Conservation (phyloP, 352 stramenopile genomes). For the Phytopythium kandeliae region DNA sequence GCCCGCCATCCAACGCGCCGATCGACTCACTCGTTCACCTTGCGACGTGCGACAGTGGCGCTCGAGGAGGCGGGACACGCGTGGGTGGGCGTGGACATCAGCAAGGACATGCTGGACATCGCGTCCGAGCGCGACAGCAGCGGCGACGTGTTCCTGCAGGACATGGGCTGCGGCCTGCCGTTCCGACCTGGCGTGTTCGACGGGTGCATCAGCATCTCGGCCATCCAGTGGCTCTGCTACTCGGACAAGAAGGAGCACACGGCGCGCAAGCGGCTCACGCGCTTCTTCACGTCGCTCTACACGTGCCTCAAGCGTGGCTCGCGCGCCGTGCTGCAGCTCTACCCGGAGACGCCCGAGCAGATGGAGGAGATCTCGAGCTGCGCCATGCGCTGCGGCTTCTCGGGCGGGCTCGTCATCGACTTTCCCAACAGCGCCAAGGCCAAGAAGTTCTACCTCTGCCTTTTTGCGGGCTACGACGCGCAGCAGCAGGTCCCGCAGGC, state of each 20-base stretch:
- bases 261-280: constrained; percentile 89
- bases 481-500: constrained; percentile 76
- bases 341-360: constrained; percentile 97
- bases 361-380: constrained; percentile 90
- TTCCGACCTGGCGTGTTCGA: constrained; percentile 98
- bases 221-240: constrained; percentile 99
- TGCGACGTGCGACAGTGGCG: too few species aligned
- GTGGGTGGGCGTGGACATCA: constrained; percentile 98
- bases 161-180: constrained; percentile 98
- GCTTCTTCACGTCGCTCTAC: constrained; percentile 96
- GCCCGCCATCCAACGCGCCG: too few species aligned
- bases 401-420: constrained; percentile 97
- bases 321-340: constrained; percentile 98
- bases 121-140: constrained; percentile 91
- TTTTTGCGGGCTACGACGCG: constrained; percentile 92
- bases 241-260: constrained; percentile 96
- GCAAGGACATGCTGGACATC: constrained; percentile 98
- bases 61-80: constrained; percentile 92
- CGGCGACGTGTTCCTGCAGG: constrained; percentile 87
- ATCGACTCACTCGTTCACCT: too few species aligned
- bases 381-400: constrained; percentile 90
- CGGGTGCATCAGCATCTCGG: constrained; percentile 98
- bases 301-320: constrained; percentile 80
- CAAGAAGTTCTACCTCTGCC: constrained; percentile 99
- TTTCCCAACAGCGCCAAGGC: constrained; percentile 99